Base-by-base conservation (phyloP, 2,329 filamentous ascomycete genomes). In the Sodiomyces alkalinus region DNA sequence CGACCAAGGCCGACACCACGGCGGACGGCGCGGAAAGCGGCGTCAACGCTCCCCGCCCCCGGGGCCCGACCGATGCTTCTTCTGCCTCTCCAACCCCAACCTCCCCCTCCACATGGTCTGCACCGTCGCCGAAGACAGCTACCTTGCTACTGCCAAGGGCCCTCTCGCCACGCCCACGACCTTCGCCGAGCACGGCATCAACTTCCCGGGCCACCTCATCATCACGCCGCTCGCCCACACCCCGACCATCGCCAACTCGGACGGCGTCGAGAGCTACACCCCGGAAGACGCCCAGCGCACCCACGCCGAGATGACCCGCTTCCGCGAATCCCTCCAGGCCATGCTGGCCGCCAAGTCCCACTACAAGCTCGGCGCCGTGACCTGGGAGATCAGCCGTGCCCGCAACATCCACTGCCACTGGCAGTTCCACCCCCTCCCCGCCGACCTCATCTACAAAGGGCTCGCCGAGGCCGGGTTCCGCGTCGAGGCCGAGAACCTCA, bases 101-200 rank as follows among this genome's bases (percentile, higher is more conserved):
- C 61, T 90, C 24, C 79, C 80, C 29, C 78, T 77, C 2, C 87
- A 98, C 53, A 79, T 98, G 52, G 78, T 94, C 43, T 79, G 80
- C 39, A 85, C 80, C 16, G 87, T 98, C 38, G 90, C 81, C 29
- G 75, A 85, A 12, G 80, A 92, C 34, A 68, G 74, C 30, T 96
- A 96, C 50, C 56, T 96, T 30, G 92, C 90, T 17, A 90, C 80
- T 15, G 83, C 90, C 33, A 94, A 93, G 51, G 90, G 90, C 0
- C 86, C 90, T 5, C 63, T 98, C 1, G 76, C 81, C 2, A 78
- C 74, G 2, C 53, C 68, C 1, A 57, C 67, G 6, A 86, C 76
- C 3, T 92, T 85, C 48, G 43, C 52, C 11, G 47, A 61, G 7
- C 58, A 74, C 1, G 68, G 70, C 5, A 64, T 96, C 4, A 57